Conservation (phyloP, 345 rosid genomes). For the Corymbia maculata region DNA sequence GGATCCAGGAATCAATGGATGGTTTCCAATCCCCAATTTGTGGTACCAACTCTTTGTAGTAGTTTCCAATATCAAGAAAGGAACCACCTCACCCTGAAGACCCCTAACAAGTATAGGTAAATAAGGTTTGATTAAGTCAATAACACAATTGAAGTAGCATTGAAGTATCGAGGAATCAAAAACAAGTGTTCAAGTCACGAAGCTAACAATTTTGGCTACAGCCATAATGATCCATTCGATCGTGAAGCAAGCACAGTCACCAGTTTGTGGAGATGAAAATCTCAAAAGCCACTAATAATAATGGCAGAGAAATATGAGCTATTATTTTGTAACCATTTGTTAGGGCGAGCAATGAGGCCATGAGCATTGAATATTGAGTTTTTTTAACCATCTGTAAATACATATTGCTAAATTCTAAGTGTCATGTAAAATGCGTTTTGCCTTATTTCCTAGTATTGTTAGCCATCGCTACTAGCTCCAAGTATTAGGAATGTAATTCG, state of each 20-base stretch:
- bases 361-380: not conserved
- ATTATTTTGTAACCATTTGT: not conserved
- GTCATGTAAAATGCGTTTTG: not conserved
- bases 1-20: not conserved
- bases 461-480: not conserved
- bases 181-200: not conserved
- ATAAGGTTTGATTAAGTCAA: not conserved
- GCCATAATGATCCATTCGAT: not conserved
- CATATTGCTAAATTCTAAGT: not conserved
- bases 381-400: not conserved
- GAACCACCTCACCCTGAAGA: too few relatives aligned
- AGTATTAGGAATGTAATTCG: not conserved
- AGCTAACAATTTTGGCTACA: not conserved
- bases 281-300: not conserved
- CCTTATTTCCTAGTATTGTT: not conserved
- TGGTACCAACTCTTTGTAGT: not conserved
- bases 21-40: not conserved
- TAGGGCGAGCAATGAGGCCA: not conserved
- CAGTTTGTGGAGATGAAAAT: not conserved
- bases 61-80: not conserved
- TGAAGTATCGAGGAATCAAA: not conserved
- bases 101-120: not conserved
- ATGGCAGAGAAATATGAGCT: not conserved
- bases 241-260: not conserved
- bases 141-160: not conserved